Base-by-base conservation (phyloP, 306 rosid species). In the Gynostemma pentaphyllum region DNA sequence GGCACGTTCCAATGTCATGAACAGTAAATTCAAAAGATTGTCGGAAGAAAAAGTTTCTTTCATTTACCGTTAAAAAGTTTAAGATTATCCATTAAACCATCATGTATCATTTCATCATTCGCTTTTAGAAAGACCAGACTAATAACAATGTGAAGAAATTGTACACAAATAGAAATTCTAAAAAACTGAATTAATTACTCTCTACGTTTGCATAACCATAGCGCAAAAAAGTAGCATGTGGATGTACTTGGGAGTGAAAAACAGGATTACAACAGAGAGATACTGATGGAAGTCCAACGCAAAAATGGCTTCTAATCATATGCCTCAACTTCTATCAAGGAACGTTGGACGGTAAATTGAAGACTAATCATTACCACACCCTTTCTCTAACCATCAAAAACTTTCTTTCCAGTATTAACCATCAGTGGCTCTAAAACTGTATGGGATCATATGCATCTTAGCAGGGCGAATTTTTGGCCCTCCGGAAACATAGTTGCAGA, bases 261-360 rank as follows among this genome's bases (percentile, higher is more conserved):
- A 24, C 34, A 23, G 36, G 41, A 61, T 14, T 61, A 24, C 66
- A 61, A 10, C 7, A 40, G 37, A 2, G n/a, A n/a, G 50, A 61
- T 24, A 28, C 22, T 60, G 14, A 24, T 22, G 66, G 37, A 40
- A 41, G 36, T 7, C 9, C 27, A 7, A 56, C 63, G 32, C 34
- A 40, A 41, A 37, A 59, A 59, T 39, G 39, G 60, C 39, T 52
- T 52, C 37, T 37, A 52, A 52, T 15, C 39, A 52, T 26, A n/a
- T 53, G 66, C 49, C 66, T 61, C 36, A 60, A 60, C 65, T 60
- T 36, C 49, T 40, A 14, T 15, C 37, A 24, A 41, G 65, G 48
- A 41, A 40, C 37, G 24, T 36, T 61, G 23, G 36, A 61, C 13
- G 19, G 23, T 61, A 39, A 40, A 61, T 26, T 21, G 49, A 40